Base-by-base conservation (phyloP, 768 basidiomycete species). In the Trametes coccinea region DNA sequence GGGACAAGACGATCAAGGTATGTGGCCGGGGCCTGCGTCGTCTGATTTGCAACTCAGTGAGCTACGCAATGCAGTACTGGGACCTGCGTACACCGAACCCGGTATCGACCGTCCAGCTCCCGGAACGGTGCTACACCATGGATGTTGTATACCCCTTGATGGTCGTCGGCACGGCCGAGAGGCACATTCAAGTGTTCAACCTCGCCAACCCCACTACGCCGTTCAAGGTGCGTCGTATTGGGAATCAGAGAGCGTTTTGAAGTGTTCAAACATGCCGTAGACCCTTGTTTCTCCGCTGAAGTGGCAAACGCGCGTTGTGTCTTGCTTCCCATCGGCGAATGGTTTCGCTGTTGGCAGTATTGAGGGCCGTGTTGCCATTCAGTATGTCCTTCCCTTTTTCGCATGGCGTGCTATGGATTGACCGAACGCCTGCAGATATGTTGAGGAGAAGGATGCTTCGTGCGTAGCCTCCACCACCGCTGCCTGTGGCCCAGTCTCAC, bases 1-100 rank as follows among this genome's bases (percentile, higher is more conserved):
- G 97, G 97, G 96, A 99, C 74, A 96, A 96, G 77, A 96, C 93
- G 1, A 76, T 98, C 71, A 96, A 95, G 82, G 95, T 95, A n/a
- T 14, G 45, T 53, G 41, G 16, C 17, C 11, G n/a, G 37, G 14
- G 22, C 9, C 3, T 10, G 17, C 27, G n/a, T 27, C 40, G 10
- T 59, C 13, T 6, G 34, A 31, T 2, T 11, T 11, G n/a, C 39
- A 41, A 1, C 31, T 13, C 30, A 31, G 5, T 6, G 2, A 29
- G 40, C 3, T 17, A 41, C 14, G 16, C 22, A 4, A 27, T 31
- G 16, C 67, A 97, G 93, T 98, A 97, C 69, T 98, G 95, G 95
- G 93, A 97, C 74, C 74, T 95, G 62, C 85, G 93, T 34, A 80
- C 84, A 2, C 75, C 88, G n/a, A 83, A 77, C 52, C 92, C 95